Conservation (phyloP, 75 land plant genomes). For the Ceratopteris richardii region DNA sequence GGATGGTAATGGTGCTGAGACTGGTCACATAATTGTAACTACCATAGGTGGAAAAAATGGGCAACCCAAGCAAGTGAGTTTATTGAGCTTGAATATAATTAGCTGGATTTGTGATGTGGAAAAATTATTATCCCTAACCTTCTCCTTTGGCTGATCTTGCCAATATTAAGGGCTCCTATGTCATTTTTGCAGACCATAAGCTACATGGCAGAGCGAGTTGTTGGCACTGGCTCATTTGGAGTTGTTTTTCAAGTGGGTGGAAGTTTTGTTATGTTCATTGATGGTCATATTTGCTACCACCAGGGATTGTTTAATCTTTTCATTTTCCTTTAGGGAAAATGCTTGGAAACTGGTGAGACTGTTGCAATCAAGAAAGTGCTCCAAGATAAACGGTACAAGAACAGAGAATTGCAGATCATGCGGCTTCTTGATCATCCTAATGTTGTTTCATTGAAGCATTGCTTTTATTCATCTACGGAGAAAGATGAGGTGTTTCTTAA, state of each 20-base stretch:
- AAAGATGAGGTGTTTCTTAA: slow-evolving; percentile 85
- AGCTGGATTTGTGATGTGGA: background rate
- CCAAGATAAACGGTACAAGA: slow-evolving; percentile 79
- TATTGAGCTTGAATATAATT: background rate
- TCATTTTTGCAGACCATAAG: slow-evolving; percentile 60
- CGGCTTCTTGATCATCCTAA: slow-evolving; percentile 83
- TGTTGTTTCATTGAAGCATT: slow-evolving; percentile 71
- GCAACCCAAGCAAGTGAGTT: slow-evolving; percentile 70
- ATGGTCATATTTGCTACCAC: background rate
- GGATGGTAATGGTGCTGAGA: slow-evolving; percentile 86
- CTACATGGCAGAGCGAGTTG: slow-evolving; percentile 91
- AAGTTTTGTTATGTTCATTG: background rate
- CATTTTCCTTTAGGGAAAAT: slow-evolving; percentile 46
- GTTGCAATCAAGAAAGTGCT: slow-evolving; percentile 84
- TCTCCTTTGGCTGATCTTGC: background rate
- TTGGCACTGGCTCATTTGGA: slow-evolving; percentile 89
- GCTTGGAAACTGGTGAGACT: slow-evolving; percentile 78
- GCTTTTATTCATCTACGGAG: slow-evolving; percentile 83
- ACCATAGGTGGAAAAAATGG: slow-evolving; percentile 89
- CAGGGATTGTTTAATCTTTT: background rate
- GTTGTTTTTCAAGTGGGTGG: slow-evolving; percentile 72
- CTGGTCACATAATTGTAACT: slow-evolving; percentile 90
- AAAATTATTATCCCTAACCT: background rate
- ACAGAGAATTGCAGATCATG: slow-evolving; percentile 87
- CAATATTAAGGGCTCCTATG: background rate